Evolutionary conservation across 2,329 filamentous ascomycete species (phyloP).

Genomic region (Colletotrichum spaethianum): DNA sequence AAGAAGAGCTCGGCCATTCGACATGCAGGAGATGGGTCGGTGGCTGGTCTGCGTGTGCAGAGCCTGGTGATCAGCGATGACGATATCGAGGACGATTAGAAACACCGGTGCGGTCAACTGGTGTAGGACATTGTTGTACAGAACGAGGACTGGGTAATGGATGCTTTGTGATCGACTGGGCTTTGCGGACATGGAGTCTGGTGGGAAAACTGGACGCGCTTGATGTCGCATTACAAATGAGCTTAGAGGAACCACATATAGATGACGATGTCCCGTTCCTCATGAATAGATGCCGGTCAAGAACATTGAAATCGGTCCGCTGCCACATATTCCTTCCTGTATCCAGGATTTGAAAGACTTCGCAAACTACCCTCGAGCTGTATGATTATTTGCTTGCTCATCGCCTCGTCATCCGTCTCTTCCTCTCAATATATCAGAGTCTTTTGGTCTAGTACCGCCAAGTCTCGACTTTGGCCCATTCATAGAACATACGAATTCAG

Average conservation of each 20-base stretch:
- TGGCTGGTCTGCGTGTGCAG: constrained; percentile 66
- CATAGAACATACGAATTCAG: too few relatives aligned
- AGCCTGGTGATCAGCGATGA: constrained; percentile 84
- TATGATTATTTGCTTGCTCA: too few relatives aligned
- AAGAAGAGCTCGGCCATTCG: constrained; percentile 61
- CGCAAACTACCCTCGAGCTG: neutral
- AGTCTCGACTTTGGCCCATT: too few relatives aligned
- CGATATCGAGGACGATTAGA: constrained; percentile 79
- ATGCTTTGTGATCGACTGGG: neutral
- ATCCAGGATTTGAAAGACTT: neutral
- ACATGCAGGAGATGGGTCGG: constrained; percentile 49
- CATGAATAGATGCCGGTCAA: neutral
- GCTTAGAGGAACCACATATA: neutral
- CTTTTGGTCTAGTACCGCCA: too few relatives aligned
- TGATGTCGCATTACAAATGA: neutral
- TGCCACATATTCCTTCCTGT: too few relatives aligned
- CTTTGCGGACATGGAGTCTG: neutral
- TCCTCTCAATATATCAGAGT: too few relatives aligned
- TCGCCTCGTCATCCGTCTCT: too few relatives aligned
- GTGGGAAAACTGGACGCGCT: neutral
- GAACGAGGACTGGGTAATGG: neutral
- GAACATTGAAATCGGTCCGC: neutral
- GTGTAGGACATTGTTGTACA: neutral
- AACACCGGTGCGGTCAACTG: neutral
- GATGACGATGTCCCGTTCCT: too few relatives aligned